Base-by-base conservation (phyloP, 2,329 filamentous ascomycete species). In the Pyricularia grisea region DNA sequence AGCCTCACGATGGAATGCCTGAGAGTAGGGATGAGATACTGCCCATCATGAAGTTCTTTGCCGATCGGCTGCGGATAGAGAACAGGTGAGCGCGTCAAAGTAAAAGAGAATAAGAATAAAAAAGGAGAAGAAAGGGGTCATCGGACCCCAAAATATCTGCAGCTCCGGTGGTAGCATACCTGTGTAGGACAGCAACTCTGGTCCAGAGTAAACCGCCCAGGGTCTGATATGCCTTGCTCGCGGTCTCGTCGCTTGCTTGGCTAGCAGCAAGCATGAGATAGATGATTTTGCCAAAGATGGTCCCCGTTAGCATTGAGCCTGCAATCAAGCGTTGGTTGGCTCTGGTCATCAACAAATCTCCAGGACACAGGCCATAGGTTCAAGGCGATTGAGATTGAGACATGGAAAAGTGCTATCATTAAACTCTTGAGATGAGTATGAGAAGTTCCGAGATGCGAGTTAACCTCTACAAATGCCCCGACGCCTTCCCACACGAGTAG, bases 11-110 rank as follows among this genome's bases (percentile, higher is more conserved):
- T 77, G 85, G 85, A 0, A 97, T 97, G 94, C 93, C 93, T n/a
- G 82, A 83, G 65, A 90, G 85, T 76, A 84, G 90, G 68, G 93
- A 96, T 12, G 94, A 98, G 83, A 94, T 96, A 85, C 76, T 94
- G 74, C 93, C 94, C 0, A 85, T 97, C 70, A 97, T 97, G 93
- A 87, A 90, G 75, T 97, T 90, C 74, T 85, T 93, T 74, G 89
- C 90, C 0, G 85, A 90, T 67, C 84, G 90, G 74, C 78, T 95
- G 73, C 74, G 74, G 67, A 73, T 23, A n/a, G 42, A n/a, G 42
- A 50, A 50, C 42, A 50, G 42, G 42, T 50, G 42, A 50, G 42
- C 42, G 17, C 10, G n/a, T 50, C 17, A 50, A 50, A n/a, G 42
- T 50, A 50, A 20, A 50, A n/a, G n/a, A n/a, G n/a, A n/a, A n/a